phyloP scores from a whole-genome alignment of 306 rosid genomes.

The Vigna mungo region DNA sequence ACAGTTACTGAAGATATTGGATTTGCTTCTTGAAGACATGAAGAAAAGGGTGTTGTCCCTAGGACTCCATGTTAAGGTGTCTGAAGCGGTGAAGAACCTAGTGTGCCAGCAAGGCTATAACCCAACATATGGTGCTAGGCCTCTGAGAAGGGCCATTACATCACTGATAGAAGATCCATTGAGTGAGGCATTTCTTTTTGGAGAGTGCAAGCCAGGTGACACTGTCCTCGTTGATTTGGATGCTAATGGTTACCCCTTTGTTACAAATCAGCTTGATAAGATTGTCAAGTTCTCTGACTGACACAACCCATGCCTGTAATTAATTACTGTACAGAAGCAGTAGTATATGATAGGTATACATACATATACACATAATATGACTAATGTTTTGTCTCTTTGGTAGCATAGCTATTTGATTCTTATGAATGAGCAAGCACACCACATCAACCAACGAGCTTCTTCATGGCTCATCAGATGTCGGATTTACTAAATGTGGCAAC shows the following conservation, averaged over 20 bases:
- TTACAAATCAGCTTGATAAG: conserved; percentile 59
- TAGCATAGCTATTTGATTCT: conserved; percentile 39
- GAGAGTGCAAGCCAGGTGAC: conserved; percentile 73
- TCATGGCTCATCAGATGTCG: conserved; percentile 17
- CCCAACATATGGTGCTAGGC: conserved; percentile 81
- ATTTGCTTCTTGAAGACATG: conserved; percentile 72
- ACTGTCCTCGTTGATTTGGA: conserved; percentile 75
- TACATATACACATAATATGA: conserved; percentile 15
- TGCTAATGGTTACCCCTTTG: conserved; percentile 65
- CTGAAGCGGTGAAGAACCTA: conserved; percentile 72
- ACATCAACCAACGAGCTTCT: conserved; percentile 25
- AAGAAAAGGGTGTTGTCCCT: conserved; percentile 63
- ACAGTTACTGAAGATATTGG: conserved; percentile 79
- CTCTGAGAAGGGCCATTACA: conserved; percentile 74
- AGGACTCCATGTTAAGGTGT: conserved; percentile 69
- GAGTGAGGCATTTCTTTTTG: conserved; percentile 73
- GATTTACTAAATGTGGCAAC: conserved; percentile 22
- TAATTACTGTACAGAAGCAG: conserved; percentile 37
- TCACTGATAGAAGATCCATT: conserved; percentile 74
- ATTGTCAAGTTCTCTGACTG: conserved; percentile 59
- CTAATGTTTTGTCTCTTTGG: conserved; percentile 36
- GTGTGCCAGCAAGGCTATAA: conserved; percentile 75
- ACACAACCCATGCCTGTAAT: conserved; percentile 38
- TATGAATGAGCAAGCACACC: conserved; percentile 14
- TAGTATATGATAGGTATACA: conserved; percentile 37